Evolutionary conservation across 148 eudicot species (phyloP), one percentile per base, ranked within the genome.

Genomic region (Arbutus unedo): DNA sequence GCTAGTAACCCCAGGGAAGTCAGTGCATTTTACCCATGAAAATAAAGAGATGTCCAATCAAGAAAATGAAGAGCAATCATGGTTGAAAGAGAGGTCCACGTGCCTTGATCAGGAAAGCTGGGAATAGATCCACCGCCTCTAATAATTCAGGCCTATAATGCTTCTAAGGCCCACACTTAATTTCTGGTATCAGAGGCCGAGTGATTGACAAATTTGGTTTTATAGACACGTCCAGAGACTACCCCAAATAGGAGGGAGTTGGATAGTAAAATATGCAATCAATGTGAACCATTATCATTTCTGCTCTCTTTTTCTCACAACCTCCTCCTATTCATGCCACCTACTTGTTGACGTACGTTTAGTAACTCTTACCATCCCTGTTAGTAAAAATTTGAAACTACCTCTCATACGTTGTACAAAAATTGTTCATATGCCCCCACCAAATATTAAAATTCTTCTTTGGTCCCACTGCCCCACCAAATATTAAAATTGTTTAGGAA

Each of bases 71-170:
- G 48, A 5, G 8, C 74, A 70, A 70, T 41, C 75, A 72, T 43
- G 14, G n/a, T 13, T 41, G 51, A 72, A 18, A 44, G 9, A 68
- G 19, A 72, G 76, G 76, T 72, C 38, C 74, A 41, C 74, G 44
- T 6, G 11, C 16, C 49, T 44, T 44, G 16, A 6, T 16, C 21
- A 18, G 23, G n/a, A 72, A 72, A 45, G 48, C 48, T 44, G 16
- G 13, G 18, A 72, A 6, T 11, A 45, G 49, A 16, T 16, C 76
- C 49, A 16, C 76, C 49, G 2, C 9, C 50, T 72, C 76, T 6
- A 72, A 72, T 72, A 72, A 72, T 72, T 72, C 25, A 45, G 76
- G 49, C 51, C n/a, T 44, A 44, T 72, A 18, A 72, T 71, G 11
- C 49, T 71, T 43, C n/a, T 43, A 44, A 6, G 76, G 76, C 47